Percentiles rank a stretch among this genome's conserved stretches.
Conservation (phyloP, 2,329 filamentous ascomycete genomes). For the Stachybotrys chlorohalonatus region DNA sequence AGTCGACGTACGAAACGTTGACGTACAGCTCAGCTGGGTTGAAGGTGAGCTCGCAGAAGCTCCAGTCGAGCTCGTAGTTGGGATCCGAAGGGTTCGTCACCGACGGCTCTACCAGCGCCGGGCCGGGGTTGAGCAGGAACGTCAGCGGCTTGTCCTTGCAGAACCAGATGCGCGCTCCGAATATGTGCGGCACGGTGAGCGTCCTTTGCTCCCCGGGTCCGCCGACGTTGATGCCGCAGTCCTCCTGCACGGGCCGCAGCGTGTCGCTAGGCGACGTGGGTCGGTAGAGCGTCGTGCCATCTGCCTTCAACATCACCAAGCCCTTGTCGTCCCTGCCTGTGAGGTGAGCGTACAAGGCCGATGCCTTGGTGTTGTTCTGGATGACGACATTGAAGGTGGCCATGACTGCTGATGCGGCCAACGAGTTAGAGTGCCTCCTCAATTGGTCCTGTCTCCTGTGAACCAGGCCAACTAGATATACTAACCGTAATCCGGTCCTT, state of each 20-base stretch:
- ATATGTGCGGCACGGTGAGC: slow-evolving; percentile 60
- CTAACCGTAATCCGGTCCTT: no score
- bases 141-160: slow-evolving; percentile 49
- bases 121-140: slow-evolving; percentile 63
- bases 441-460: no score
- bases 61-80: slow-evolving; percentile 55
- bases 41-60: slow-evolving; percentile 62
- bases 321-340: slow-evolving; percentile 53
- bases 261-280: slow-evolving; percentile 47
- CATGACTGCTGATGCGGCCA: background rate
- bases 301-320: slow-evolving; percentile 53
- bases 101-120: slow-evolving; percentile 66
- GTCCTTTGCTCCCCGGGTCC: slow-evolving; percentile 48
- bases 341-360: slow-evolving; percentile 55
- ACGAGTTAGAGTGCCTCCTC: no score
- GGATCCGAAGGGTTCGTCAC: slow-evolving; percentile 56
- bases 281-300: slow-evolving; percentile 57
- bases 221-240: slow-evolving; percentile 58
- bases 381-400: slow-evolving; percentile 37
- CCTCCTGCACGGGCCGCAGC: slow-evolving; percentile 39
- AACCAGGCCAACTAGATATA: no score
- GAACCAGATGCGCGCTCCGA: slow-evolving; percentile 66
- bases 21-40: slow-evolving; percentile 53
- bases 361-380: slow-evolving; percentile 55
- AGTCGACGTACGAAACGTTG: slow-evolving; percentile 70